A percentile compares a stretch with the other conserved stretches of the same genome.
Conservation (phyloP, 768 basidiomycete genomes). For the Tylopilus sp. region DNA sequence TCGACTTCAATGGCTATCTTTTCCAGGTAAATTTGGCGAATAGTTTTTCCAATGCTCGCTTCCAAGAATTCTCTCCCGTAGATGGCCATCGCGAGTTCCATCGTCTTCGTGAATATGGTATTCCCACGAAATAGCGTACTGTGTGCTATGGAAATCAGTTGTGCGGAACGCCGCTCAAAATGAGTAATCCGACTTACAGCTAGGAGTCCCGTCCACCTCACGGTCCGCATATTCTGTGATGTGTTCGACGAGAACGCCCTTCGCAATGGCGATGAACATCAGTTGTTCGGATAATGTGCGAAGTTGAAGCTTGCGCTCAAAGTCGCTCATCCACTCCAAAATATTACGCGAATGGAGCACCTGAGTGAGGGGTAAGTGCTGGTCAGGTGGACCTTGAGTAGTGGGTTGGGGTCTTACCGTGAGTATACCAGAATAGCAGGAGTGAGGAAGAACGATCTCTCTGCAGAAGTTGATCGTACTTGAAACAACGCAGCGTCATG, state of each 20-base stretch:
- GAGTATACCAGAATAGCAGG: constrained; percentile 58
- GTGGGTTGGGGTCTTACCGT: constrained; percentile 43
- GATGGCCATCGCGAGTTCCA: constrained; percentile 78
- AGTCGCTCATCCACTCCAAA: constrained; percentile 71
- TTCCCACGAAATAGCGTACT: constrained; percentile 74
- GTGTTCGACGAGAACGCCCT: constrained; percentile 59
- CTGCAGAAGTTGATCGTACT: constrained; percentile 35
- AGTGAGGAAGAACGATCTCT: constrained; percentile 74
- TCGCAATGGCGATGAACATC: constrained; percentile 67
- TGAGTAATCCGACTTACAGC: constrained; percentile 44
- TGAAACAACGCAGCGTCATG: neutral
- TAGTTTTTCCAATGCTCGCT: constrained; percentile 66
- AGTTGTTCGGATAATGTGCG: constrained; percentile 60
- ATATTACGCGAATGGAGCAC: constrained; percentile 55
- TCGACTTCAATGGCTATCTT: constrained; percentile 82
- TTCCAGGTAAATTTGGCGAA: constrained; percentile 69
- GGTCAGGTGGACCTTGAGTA: no score
- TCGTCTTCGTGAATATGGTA: constrained; percentile 64
- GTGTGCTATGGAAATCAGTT: constrained; percentile 47
- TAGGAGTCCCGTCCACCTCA: constrained; percentile 67
- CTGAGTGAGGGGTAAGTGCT: constrained; percentile 6
- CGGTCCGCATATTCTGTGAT: constrained; percentile 65
- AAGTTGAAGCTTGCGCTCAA: constrained; percentile 63
- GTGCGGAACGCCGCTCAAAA: neutral
- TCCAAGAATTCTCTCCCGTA: constrained; percentile 82